Evolutionary conservation across 192 early-diverging fungal genomes (phyloP).

Genomic region (Coemansia sp.): DNA sequence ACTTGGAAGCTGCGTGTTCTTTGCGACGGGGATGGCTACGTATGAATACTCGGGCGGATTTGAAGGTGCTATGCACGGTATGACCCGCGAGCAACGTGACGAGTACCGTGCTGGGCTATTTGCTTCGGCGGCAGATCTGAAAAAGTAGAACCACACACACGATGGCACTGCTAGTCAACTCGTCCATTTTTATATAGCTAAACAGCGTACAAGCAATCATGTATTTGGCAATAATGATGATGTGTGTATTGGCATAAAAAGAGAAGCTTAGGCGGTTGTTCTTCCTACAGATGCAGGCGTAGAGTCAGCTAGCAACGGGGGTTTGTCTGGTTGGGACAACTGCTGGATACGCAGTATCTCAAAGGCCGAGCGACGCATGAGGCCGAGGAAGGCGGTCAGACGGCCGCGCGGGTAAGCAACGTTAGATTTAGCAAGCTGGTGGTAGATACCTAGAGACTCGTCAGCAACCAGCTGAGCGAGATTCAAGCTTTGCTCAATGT

Average conservation of each 20-base stretch:
- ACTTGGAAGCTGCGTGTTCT: constrained; percentile 64
- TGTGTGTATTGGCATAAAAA: background rate
- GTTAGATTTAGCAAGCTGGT: constrained; percentile 53
- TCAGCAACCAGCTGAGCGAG: constrained; percentile 63
- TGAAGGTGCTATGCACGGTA: constrained; percentile 45
- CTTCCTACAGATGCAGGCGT: constrained; percentile 16
- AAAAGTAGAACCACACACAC: constrained; percentile 14
- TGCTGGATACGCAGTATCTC: constrained; percentile 49
- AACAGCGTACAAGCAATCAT: no score
- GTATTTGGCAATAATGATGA: background rate
- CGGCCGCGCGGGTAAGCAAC: constrained; percentile 46
- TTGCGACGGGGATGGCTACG: constrained; percentile 69
- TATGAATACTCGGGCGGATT: constrained; percentile 68
- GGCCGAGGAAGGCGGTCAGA: constrained; percentile 54
- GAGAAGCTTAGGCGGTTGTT: background rate
- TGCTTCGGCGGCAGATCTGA: constrained; percentile 53
- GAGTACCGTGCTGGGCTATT: constrained; percentile 50
- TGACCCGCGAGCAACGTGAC: constrained; percentile 51
- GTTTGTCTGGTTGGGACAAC: constrained; percentile 39
- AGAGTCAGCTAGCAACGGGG: constrained; percentile 31
- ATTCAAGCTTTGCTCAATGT: constrained; percentile 58
- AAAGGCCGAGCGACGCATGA: constrained; percentile 60
- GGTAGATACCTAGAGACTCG: constrained; percentile 53
- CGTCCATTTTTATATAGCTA: background rate
- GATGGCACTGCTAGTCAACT: background rate